Evolutionary conservation across 495 filamentous ascomycete species (phyloP), one percentile per base, ranked within the genome.

Genomic region (Talaromyces adpressus): DNA sequence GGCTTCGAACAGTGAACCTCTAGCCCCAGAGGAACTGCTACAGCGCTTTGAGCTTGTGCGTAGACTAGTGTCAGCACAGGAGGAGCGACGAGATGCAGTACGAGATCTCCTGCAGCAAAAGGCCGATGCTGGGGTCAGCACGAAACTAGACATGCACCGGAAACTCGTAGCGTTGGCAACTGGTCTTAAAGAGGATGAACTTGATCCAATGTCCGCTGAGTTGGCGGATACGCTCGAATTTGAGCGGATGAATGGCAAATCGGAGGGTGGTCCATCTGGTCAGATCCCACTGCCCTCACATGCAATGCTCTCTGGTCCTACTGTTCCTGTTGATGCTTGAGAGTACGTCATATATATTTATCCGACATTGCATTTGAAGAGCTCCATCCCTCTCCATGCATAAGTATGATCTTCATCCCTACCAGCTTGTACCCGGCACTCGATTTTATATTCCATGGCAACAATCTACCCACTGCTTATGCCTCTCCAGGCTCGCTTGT

Each of bases 111-210:
- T 71, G 4, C 75, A 79, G 64, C 79, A 80, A 49, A 79, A 79
- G 52, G 79, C 74, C 5, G 79, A 78, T 71, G 79, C 73, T 27
- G 82, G 73, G 59, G 75, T 80, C 30, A 82, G 80, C 63, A 79
- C 81, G 63, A 82, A 79, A 62, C 78, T 78, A 27, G 80, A 82
- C 57, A 73, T 79, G 57, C 81, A 83, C 62, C 76, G 81, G 62
- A 82, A 76, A 64, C 73, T 84, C 11, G 80, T 83, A n/a, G 72
- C 78, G 45, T 70, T 82, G 54, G 79, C 79, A 11, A 78, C 81
- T 1, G 81, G 78, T 5, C 66, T 81, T 6, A 80, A 79, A 63
- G 79, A 82, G 62, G 77, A 81, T 53, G 79, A 81, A 23, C 66
- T 82, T 7, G 79, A 82, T 53, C 77, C 76, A 1, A 79, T 80